Base-by-base conservation (phyloP, 169 alveolate genomes). In the Plasmodium ovale region DNA sequence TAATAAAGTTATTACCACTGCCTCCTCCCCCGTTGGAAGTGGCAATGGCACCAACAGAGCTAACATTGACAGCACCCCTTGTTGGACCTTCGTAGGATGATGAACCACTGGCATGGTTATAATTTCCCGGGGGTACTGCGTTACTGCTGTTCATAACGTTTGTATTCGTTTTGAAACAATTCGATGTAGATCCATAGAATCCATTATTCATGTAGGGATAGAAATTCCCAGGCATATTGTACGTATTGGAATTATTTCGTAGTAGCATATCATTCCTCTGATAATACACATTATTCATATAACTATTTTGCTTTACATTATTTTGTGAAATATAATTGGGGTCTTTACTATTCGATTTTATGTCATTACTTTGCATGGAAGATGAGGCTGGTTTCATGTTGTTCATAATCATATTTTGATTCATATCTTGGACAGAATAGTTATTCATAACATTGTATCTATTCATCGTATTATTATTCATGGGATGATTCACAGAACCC, bases 141-240 rank as follows among this genome's bases (percentile, higher is more conserved):
- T 73, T 73, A 14, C 31, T 54, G 12, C 12, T 62, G 16, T 42
- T 79, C 64, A 62, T 33, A 53, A 74, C 39, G 51, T 60, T 77
- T 7, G 27, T 67, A 62, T 47, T 77, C 12, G 60, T 44, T 19
- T 73, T 73, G 42, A 58, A 73, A 27, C 88, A 73, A 5, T 72
- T 72, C 21, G 87, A 6, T n/a, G 88, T 29, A 4, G 74, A 53
- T 16, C 49, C 73, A 73, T 73, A 73, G 39, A 59, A 73, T 3
- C 74, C 73, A 77, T 64, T 79, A 21, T 79, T 79, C 47, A 64
- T 33, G 29, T 79, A 79, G 12, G 84, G 84, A 65, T 79, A 79
- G n/a, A 47, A 79, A 69, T 79, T 79, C 21, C 89, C 89, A 31
- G 27, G 84, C 79, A 79, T 51, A 42, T 65, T 79, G 39, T 35